Evolutionary conservation across 2,329 filamentous ascomycete species (phyloP), one percentile per base, ranked within the genome.

Genomic region (Thelonectria rubi): DNA sequence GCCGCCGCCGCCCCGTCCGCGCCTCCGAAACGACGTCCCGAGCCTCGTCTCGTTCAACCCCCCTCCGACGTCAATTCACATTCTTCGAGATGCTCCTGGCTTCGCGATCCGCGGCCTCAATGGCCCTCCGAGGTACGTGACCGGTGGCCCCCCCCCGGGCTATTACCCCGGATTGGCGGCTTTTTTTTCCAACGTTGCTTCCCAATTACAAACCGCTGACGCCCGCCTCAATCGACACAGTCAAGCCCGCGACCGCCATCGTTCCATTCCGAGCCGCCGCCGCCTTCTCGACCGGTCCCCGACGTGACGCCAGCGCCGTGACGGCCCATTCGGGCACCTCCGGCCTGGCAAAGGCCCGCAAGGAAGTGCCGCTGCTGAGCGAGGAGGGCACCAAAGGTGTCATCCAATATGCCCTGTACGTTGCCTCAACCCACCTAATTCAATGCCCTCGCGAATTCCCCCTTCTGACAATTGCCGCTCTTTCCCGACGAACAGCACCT

Each of bases 401-500:
- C 62, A 82, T 94, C 73, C 91, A 96, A 88, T 94, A 93, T 78
- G 92, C 91, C 67, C 84, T 96, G 91, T 94, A 91, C 70, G 91
- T 87, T 14, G 14, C 55, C 18, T 11, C 21, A 12, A 12, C 9
- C 40, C n/a, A 46, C 12, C 11, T 43, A 47, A 57, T 54, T 30
- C 21, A 26, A 47, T n/a, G 8, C 6, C 21, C 9, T 15, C 26
- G n/a, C n/a, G n/a, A 8, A 24, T 14, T 2, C 49, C 18, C 32
- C 52, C 21, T 49, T 24, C 62, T 65, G 55, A 70, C 58, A 24
- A 10, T 50, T 37, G 34, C 18, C 15, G 4, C 37, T 40, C 48
- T 49, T 26, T 20, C 42, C 34, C 53, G 34, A 42, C 51, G n/a
- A n/a, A 46, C 69, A 93, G 90, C 65, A 92, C 91, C 56, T 90